phyloP scores from a whole-genome alignment of 106 monocot genomes.

The Dendrobium huoshanense region DNA sequence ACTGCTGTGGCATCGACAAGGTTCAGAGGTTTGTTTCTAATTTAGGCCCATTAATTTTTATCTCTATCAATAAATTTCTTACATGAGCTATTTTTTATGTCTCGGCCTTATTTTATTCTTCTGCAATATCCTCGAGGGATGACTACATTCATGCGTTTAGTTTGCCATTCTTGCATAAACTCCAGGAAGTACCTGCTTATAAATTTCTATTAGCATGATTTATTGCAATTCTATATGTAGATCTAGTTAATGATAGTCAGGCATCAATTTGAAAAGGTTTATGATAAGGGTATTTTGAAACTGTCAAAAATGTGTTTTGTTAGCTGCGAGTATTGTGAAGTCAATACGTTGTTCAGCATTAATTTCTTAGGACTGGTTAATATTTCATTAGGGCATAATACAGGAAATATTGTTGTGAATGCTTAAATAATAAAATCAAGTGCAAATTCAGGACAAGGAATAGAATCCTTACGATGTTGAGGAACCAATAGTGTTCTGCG shows the following conservation, averaged over 20 bases:
- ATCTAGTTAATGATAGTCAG: neutral
- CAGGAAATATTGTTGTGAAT: neutral
- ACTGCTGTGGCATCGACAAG: slow-evolving; percentile 89
- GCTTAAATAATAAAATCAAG: neutral
- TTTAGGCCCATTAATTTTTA: neutral
- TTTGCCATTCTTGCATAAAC: neutral
- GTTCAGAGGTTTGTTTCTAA: slow-evolving; percentile 64
- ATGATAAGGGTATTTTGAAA: neutral
- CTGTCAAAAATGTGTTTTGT: neutral
- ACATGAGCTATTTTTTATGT: neutral
- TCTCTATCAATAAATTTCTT: neutral
- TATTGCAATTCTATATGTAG: neutral
- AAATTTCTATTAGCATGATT: neutral
- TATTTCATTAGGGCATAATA: neutral
- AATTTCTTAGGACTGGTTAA: neutral
- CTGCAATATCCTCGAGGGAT: neutral
- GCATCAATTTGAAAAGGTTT: neutral
- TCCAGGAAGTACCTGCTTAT: neutral
- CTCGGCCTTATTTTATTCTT: neutral
- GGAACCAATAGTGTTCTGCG: too few relatives aligned
- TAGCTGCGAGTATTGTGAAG: neutral
- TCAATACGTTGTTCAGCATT: neutral
- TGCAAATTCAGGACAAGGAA: neutral
- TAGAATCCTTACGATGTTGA: neutral
- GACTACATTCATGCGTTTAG: neutral